Base-by-base conservation (phyloP, 2,329 filamentous ascomycete genomes). In the Xylariales sp. region DNA sequence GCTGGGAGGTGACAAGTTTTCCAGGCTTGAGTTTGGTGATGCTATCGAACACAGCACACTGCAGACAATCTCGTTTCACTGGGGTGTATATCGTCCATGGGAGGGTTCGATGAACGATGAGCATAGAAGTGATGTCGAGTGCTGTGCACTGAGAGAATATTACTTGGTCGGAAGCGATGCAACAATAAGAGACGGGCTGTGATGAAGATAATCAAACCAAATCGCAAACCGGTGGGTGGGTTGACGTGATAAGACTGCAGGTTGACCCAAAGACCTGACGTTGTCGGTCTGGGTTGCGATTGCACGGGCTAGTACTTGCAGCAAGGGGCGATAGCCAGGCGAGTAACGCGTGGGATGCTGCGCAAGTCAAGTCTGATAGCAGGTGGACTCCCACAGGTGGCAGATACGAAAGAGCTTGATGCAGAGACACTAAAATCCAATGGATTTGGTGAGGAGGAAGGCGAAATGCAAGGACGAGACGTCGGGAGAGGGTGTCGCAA, bases 11-110 rank as follows among this genome's bases (percentile, higher is more conserved):
- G n/a, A n/a, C n/a, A n/a, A n/a, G n/a, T n/a, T n/a, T n/a, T n/a
- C n/a, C n/a, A n/a, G n/a, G 22, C 16, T 27, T 10, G 27, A 15
- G 20, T 20, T 32, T 9, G 11, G 46, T 42, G 42, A 50, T 53
- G 46, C 47, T 57, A 55, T 57, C 48, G 55, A 46, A 49, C 44
- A 52, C 49, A 48, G 44, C 48, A 49, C 46, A 46, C 43, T 45
- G 51, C 48, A 48, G 47, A 51, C 28, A 51, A n/a, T n/a, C n/a
- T 46, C 44, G 45, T 45, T 40, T 43, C 46, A 28, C 44, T 46
- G 45, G 46, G 49, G 42, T 51, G 50, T 42, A 24, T 32, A 52
- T 47, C 51, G 54, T 59, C 57, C 56, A 59, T 59, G 52, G 57
- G 56, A 57, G 48, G 45, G n/a, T n/a, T n/a, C n/a, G n/a, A n/a